A percentile compares a stretch with the other conserved stretches of the same genome.
Conservation (phyloP, 1,284 basidiomycete genomes). For the Malassezia sympodialis region DNA sequence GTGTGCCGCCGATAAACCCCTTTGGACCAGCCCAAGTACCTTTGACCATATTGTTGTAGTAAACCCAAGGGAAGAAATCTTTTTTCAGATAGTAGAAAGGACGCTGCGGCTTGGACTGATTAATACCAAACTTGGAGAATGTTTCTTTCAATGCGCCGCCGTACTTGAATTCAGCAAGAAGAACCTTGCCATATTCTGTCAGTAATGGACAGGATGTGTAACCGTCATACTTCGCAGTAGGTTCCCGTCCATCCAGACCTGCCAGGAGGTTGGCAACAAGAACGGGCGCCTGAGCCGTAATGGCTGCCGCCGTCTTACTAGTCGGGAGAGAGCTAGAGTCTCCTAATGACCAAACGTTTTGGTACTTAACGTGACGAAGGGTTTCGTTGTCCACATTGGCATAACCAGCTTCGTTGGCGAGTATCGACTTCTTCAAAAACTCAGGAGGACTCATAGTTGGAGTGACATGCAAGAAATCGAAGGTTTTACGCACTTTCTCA, state of each 20-base stretch:
- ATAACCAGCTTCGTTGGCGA: conserved; percentile 54
- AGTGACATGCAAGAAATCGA: conserved; percentile 73
- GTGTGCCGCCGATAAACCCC: conserved; percentile 21
- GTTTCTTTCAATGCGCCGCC: conserved; percentile 75
- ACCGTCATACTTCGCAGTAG: conserved; percentile 38
- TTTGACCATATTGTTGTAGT: conserved; percentile 73
- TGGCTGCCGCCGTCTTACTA: conserved; percentile 89
- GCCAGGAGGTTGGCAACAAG: conserved; percentile 68
- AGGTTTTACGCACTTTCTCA: conserved; percentile 58
- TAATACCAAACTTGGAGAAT: conserved; percentile 30
- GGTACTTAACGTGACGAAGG: conserved; percentile 67
- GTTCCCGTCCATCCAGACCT: conserved; percentile 23
- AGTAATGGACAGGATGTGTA: conserved; percentile 50
- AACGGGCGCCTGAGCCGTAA: conserved; percentile 83
- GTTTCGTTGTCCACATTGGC: conserved; percentile 73
- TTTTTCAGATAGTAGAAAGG: conserved; percentile 86
- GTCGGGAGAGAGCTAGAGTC: conserved; percentile 85
- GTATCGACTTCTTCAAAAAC: conserved; percentile 59
- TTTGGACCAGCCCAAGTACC: conserved; percentile 50
- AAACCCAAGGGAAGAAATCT: conserved; percentile 77
- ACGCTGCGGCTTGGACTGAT: conserved; percentile 50
- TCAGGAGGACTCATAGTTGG: conserved; percentile 84
- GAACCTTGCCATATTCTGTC: conserved; percentile 72
- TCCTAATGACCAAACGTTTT: conserved; percentile 79
- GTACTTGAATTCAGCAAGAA: conserved; percentile 78